Percentiles rank a stretch among this genome's conserved stretches.
These are phyloP conservation scores for Lachancea lanzarotensis DNA, from an alignment of 805 yeast genomes.

Conservation along the genomic window DNA sequence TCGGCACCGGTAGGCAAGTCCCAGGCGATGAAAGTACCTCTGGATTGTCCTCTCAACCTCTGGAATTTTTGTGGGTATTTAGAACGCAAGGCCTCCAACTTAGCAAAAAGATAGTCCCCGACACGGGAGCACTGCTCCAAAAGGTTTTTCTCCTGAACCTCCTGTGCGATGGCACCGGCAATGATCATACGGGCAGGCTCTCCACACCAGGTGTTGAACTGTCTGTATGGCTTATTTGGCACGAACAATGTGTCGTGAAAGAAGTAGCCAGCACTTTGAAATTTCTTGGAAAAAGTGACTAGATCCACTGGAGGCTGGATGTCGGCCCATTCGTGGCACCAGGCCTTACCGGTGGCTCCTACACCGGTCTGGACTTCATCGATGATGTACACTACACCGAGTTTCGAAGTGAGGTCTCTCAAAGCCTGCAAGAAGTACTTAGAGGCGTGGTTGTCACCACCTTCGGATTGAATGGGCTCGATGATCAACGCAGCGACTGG, in stretches of 20 bases:
- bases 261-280: slow-evolving; percentile 69
- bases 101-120: slow-evolving; percentile 47
- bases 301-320: slow-evolving; percentile 58
- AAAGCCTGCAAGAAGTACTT: slow-evolving; percentile 54
- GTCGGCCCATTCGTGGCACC: slow-evolving; percentile 69
- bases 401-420: slow-evolving; percentile 51
- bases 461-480: slow-evolving; percentile 81
- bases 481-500: slow-evolving; percentile 87
- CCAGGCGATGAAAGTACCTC: slow-evolving; percentile 64
- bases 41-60: slow-evolving; percentile 55
- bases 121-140: slow-evolving; percentile 43
- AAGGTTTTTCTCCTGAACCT: slow-evolving; percentile 44
- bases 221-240: slow-evolving; percentile 59
- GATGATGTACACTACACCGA: slow-evolving; percentile 53
- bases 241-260: slow-evolving; percentile 52
- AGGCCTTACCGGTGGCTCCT: slow-evolving; percentile 64
- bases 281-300: slow-evolving; percentile 65
- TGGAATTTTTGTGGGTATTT: slow-evolving; percentile 38
- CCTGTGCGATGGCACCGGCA: slow-evolving; percentile 54
- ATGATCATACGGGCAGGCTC: slow-evolving; percentile 64
- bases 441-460: slow-evolving; percentile 70
- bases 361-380: slow-evolving; percentile 75
- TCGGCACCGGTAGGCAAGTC: slow-evolving; percentile 39
- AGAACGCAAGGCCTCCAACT: slow-evolving; percentile 34
- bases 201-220: slow-evolving; percentile 76